Evolutionary conservation across 345 rosid species (phyloP).

Genomic region (Anacardium occidentale): DNA sequence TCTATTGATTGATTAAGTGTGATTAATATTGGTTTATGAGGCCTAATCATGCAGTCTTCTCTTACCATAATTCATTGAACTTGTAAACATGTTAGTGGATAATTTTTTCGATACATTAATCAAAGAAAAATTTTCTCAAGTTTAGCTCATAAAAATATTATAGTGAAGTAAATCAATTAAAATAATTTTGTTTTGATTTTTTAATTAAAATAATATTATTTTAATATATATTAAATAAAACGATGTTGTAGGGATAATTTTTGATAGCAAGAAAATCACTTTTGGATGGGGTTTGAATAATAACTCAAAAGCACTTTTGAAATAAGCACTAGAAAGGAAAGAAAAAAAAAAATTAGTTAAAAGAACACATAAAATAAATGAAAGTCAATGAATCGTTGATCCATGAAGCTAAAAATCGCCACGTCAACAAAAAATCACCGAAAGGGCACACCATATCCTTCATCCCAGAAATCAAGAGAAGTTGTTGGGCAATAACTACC

Average conservation of each 20-base stretch:
- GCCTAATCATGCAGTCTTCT: neutral
- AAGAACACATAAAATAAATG: neutral
- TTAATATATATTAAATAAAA: too few relatives aligned
- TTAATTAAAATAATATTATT: too few relatives aligned
- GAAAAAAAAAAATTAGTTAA: neutral
- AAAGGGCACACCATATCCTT: slow-evolving; percentile 19
- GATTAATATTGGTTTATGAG: neutral
- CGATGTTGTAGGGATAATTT: too few relatives aligned
- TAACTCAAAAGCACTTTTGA: neutral
- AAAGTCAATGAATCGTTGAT: slow-evolving; percentile 5
- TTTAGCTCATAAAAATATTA: too few relatives aligned
- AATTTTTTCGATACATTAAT: too few relatives aligned
- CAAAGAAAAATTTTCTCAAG: neutral
- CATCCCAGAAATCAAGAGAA: slow-evolving; percentile 20
- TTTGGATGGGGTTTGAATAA: too few relatives aligned
- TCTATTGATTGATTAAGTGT: neutral
- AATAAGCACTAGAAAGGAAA: neutral
- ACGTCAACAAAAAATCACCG: slow-evolving; percentile 19
- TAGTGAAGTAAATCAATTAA: too few relatives aligned
- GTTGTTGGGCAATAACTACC: slow-evolving; percentile 31
- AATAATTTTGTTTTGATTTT: too few relatives aligned
- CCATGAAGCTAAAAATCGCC: slow-evolving; percentile 11
- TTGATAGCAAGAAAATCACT: too few relatives aligned
- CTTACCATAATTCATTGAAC: neutral
- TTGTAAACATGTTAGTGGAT: neutral